Percentiles rank a stretch among this genome's conserved stretches.
Evolutionary conservation across 805 yeast genomes (phyloP).

Genomic region (Danielia oregonensis): DNA sequence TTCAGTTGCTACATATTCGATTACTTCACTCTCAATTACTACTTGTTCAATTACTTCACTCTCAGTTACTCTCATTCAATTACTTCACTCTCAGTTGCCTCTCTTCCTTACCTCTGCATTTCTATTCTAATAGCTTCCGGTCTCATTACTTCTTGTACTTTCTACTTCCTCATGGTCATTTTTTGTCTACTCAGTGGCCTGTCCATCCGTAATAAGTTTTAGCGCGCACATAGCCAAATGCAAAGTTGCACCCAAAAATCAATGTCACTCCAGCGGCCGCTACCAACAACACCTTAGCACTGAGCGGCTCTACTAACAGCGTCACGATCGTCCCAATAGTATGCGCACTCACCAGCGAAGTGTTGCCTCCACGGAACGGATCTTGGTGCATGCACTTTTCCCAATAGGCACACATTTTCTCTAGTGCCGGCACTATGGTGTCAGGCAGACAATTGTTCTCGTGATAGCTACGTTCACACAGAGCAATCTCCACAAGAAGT

Average conservation of each 20-base stretch:
- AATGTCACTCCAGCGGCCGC: conserved; percentile 42
- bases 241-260: conserved; percentile 54
- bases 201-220: conserved; percentile 43
- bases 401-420: conserved; percentile 58
- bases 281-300: conserved; percentile 52
- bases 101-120: too few relatives aligned
- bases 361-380: conserved; percentile 45
- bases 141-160: too few relatives aligned
- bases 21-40: too few relatives aligned
- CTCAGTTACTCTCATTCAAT: too few relatives aligned
- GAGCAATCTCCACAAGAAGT: conserved; percentile 47
- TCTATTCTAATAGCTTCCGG: too few relatives aligned
- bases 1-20: too few relatives aligned
- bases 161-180: too few relatives aligned
- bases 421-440: conserved; percentile 55
- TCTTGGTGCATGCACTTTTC: conserved; percentile 62
- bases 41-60: too few relatives aligned
- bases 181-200: too few relatives aligned
- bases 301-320: conserved; percentile 64
- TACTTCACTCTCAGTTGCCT: too few relatives aligned
- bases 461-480: conserved; percentile 49
- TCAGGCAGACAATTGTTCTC: conserved; percentile 58
- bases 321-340: conserved; percentile 60
- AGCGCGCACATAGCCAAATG: conserved; percentile 65
- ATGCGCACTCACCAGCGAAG: conserved; percentile 55